Percentiles rank a stretch among this genome's conserved stretches.
Evolutionary conservation across 257 asterid genomes (phyloP).

Genomic region (Gentiana dahurica): DNA sequence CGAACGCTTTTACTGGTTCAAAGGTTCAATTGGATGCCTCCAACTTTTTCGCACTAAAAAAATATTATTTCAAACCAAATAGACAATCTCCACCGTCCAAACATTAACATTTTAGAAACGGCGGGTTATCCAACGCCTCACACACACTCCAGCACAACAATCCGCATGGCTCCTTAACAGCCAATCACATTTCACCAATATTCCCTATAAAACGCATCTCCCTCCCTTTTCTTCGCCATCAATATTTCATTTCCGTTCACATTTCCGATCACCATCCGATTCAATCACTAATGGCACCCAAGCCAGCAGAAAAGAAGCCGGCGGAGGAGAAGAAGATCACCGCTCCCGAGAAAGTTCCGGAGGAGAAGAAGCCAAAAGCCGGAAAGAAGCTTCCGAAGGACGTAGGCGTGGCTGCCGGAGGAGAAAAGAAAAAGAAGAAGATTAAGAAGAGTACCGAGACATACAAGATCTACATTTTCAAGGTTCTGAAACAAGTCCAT

Average conservation of each 20-base stretch:
- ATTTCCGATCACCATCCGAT: neutral
- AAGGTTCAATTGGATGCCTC: too few species aligned
- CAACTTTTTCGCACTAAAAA: too few species aligned
- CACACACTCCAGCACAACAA: constrained; percentile 7
- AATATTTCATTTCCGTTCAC: neutral
- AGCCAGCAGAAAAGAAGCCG: constrained; percentile 42
- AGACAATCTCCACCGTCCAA: constrained; percentile 7
- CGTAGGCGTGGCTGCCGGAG: constrained; percentile 32
- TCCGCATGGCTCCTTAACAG: constrained; percentile 5
- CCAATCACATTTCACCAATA: constrained; percentile 10
- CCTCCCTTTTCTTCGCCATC: neutral
- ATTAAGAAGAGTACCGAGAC: constrained; percentile 46
- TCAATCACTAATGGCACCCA: constrained; percentile 38
- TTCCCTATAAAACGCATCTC: constrained; percentile 4
- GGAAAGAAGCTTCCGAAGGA: constrained; percentile 69
- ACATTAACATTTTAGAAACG: too few species aligned
- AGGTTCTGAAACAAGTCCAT: constrained; percentile 58
- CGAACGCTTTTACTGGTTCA: too few species aligned
- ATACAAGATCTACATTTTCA: constrained; percentile 66
- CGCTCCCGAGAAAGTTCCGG: constrained; percentile 41
- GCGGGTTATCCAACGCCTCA: constrained; percentile 7
- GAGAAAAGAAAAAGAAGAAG: constrained; percentile 56
- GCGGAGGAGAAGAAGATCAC: constrained; percentile 46
- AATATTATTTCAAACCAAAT: neutral
- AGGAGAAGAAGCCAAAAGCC: constrained; percentile 64